Base-by-base conservation (phyloP, 1,284 basidiomycete genomes). In the Ceratobasidium sp. region DNA sequence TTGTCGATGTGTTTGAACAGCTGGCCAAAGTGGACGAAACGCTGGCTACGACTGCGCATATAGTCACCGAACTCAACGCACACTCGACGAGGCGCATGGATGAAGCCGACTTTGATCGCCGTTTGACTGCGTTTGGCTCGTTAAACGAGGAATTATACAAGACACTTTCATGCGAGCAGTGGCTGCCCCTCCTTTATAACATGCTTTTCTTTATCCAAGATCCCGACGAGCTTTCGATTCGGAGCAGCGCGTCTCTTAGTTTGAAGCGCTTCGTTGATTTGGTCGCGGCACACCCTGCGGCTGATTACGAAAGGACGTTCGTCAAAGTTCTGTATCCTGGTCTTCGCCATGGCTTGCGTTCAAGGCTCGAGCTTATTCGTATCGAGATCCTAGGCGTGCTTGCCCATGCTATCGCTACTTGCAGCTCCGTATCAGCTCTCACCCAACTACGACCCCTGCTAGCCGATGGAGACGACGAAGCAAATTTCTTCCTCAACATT, bases 401-500 rank as follows among this genome's bases (percentile, higher is more conserved):
- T 75, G 90, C 92, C 0, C 88, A 92, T 77, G 91, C 93, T 0
- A 89, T 96, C 2, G 84, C 86, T 49, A 87, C 87, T 75, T 94
- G 93, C 77, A 83, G 86, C 1, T 81, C 84, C n/a, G 84, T 95
- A 24, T 81, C 83, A 0, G 82, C 87, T 1, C 83, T 98, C 51
- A 87, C 88, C 61, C 95, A 98, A 80, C 91, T 98, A 89, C 87
- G 84, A 7, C 86, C 90, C 11, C 84, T 99, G 11, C 86, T 98
- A n/a, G 94, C 93, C 3, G 90, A 87, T 19, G 96, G 94, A 0
- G 97, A 99, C 79, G 92, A 94, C 61, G 98, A 99, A 81, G 96
- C 95, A 34, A 96, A 92, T 81, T 97, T 99, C 84, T 98, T 99
- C 87, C 91, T 92, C 85, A 99, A 99, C 82, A 89, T 99, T 66